Evolutionary conservation across 2,329 filamentous ascomycete genomes (phyloP).

Genomic region (Paracoccidioides lutzii): DNA sequence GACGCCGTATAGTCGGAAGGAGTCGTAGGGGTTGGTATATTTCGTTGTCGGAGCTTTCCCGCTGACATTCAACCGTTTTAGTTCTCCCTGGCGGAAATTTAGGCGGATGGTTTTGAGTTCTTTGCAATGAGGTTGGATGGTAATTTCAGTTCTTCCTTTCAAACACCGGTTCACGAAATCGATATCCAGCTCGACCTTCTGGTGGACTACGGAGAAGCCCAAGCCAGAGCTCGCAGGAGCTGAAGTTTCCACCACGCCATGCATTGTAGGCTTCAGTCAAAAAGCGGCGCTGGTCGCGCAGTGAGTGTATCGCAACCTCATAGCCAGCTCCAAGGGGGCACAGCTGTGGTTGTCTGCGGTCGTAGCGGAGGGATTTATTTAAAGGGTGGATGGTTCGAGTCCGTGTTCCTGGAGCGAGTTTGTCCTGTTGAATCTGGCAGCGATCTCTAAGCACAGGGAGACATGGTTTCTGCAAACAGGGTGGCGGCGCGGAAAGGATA

Average conservation of each 20-base stretch:
- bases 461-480: not conserved
- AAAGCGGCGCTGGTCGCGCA: conserved; percentile 27
- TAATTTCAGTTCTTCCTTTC: conserved; percentile 68
- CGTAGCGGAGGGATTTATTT: not conserved
- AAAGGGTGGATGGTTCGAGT: not conserved
- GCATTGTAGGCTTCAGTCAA: conserved; percentile 28
- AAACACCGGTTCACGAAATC: conserved; percentile 67
- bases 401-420: not conserved
- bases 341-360: not conserved
- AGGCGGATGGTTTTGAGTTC: conserved; percentile 44
- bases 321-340: conserved; percentile 17
- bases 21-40: conserved; percentile 33
- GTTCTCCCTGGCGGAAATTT: conserved; percentile 50
- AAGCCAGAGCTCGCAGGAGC: conserved; percentile 19
- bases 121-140: conserved; percentile 52
- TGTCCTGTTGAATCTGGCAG: not conserved
- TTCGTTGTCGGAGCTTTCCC: conserved; percentile 28
- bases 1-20: conserved; percentile 43
- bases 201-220: conserved; percentile 55
- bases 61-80: conserved; percentile 39
- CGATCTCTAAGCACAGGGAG: not conserved
- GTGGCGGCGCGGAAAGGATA: not conserved
- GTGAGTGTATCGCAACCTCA: conserved; percentile 25
- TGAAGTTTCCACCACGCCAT: conserved; percentile 27
- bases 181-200: conserved; percentile 80